These are phyloP conservation scores for Kuraishia cidri DNA, from an alignment of 805 yeast genomes.

Conservation along the genomic window DNA sequence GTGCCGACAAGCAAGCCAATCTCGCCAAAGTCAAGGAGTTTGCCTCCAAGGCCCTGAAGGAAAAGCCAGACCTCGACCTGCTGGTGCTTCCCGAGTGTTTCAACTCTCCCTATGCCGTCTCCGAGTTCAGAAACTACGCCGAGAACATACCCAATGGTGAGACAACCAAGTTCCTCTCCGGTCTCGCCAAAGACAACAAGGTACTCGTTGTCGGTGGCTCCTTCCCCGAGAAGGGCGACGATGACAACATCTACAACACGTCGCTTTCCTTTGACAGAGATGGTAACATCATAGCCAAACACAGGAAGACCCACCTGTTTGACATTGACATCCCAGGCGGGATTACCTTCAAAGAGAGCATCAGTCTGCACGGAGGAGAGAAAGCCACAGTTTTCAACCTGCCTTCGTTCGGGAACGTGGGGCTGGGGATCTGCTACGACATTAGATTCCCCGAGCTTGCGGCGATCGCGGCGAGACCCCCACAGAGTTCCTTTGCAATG, in stretches of 20 bases:
- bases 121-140: slow-evolving; percentile 79
- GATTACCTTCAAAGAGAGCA: slow-evolving; percentile 79
- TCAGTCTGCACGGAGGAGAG: slow-evolving; percentile 67
- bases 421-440: slow-evolving; percentile 82
- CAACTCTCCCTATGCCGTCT: slow-evolving; percentile 90
- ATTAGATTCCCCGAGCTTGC: slow-evolving; percentile 77
- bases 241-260: slow-evolving; percentile 56
- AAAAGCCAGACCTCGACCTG: slow-evolving; percentile 52
- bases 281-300: slow-evolving; percentile 80
- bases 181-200: slow-evolving; percentile 54
- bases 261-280: slow-evolving; percentile 59
- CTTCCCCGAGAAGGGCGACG: slow-evolving; percentile 67
- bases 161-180: slow-evolving; percentile 50
- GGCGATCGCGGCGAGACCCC: slow-evolving; percentile 47
- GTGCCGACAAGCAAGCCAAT: slow-evolving; percentile 75
- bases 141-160: slow-evolving; percentile 78
- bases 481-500: slow-evolving; percentile 63
- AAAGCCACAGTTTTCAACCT: slow-evolving; percentile 72
- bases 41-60: slow-evolving; percentile 50
- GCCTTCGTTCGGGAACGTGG: slow-evolving; percentile 60
- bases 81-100: slow-evolving; percentile 93
- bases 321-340: slow-evolving; percentile 91
- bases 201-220: slow-evolving; percentile 85
- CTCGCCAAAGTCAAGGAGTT: slow-evolving; percentile 56
- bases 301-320: slow-evolving; percentile 84